Base-by-base conservation (phyloP, 2,329 filamentous ascomycete species). In the Exophiala alcalophila region DNA sequence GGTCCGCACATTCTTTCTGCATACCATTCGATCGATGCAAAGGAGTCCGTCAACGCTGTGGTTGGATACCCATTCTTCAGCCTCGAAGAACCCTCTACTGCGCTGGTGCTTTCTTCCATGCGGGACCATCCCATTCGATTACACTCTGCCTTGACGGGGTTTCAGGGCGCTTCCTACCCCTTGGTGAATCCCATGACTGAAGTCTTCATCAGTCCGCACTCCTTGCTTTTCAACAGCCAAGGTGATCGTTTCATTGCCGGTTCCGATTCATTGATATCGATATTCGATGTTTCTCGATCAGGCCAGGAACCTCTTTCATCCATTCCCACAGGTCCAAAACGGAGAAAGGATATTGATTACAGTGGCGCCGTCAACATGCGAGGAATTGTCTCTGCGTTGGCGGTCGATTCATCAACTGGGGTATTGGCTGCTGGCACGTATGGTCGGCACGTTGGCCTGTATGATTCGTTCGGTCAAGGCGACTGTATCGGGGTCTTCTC, bases 341-440 rank as follows among this genome's bases (percentile, higher is more conserved):
- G 31, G 18, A 38, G 29, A 16, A 46, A 35, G 7, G 36, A 21
- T 16, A 32, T 26, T 19, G 39, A 42, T 14, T 51, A 35, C 16
- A 55, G 45, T 34, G 40, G 39, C 15, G 40, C 42, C 4, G 44
- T 50, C 15, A 70, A 66, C 45, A 76, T 78, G 66, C 76, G 74
- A 57, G 78, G 78, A 2, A 68, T 72, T 16, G 66, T 83, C 6
- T 74, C 71, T 5, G 67, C 75, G 0, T 57, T 83, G 48, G 62
- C 65, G 2, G 59, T 77, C 29, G 69, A 68, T 30, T 57, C 62
- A 3, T 54, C 55, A 3, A 59, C 55, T 9, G 67, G 72, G 19
- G 58, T 80, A 0, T 62, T 79, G 5, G 79, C 79, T 12, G 76
- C 76, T 0, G 80, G 79, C 4, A 77, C 77, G 0, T 73, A 74